Evolutionary conservation across 768 basidiomycete species (phyloP).

Genomic region (Tulasnella sp.): DNA sequence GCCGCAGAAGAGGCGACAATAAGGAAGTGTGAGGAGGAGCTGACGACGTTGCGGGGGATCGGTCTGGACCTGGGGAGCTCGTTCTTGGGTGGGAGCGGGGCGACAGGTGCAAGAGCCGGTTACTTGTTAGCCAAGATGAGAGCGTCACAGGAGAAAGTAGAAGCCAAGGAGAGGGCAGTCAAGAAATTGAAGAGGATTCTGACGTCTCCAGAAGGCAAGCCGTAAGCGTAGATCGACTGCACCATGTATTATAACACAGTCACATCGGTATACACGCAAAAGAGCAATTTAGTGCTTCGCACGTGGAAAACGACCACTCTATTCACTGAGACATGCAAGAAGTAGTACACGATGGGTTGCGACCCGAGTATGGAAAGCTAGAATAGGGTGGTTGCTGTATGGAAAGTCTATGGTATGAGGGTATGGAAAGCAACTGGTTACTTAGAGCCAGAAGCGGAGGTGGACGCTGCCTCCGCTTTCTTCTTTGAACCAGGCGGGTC

Average conservation of each 20-base stretch:
- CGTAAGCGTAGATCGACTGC: not conserved
- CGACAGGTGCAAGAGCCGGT: slow-evolving; percentile 45
- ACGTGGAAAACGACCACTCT: not conserved
- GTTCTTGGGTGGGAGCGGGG: slow-evolving; percentile 36
- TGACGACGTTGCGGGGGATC: slow-evolving; percentile 54
- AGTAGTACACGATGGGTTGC: not conserved
- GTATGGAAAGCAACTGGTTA: slow-evolving; percentile 1
- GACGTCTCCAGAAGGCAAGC: not conserved
- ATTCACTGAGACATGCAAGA: not conserved
- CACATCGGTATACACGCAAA: not conserved
- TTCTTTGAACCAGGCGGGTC: slow-evolving; percentile 36
- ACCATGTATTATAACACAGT: not conserved
- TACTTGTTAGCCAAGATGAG: slow-evolving; percentile 68
- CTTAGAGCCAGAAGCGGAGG: slow-evolving; percentile 8
- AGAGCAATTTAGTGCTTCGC: not conserved
- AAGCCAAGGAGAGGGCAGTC: slow-evolving; percentile 59
- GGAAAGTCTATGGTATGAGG: no score
- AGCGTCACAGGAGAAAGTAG: slow-evolving; percentile 53
- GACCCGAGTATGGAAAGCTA: no score
- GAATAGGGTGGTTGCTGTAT: no score
- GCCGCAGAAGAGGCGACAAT: slow-evolving; percentile 49
- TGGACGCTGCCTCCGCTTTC: slow-evolving; percentile 5
- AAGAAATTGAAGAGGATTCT: slow-evolving; percentile 44
- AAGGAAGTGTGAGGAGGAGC: slow-evolving; percentile 61
- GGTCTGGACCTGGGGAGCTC: slow-evolving; percentile 35